phyloP scores from a whole-genome alignment of 805 yeast genomes.

The Priceomyces fermenticarens region DNA sequence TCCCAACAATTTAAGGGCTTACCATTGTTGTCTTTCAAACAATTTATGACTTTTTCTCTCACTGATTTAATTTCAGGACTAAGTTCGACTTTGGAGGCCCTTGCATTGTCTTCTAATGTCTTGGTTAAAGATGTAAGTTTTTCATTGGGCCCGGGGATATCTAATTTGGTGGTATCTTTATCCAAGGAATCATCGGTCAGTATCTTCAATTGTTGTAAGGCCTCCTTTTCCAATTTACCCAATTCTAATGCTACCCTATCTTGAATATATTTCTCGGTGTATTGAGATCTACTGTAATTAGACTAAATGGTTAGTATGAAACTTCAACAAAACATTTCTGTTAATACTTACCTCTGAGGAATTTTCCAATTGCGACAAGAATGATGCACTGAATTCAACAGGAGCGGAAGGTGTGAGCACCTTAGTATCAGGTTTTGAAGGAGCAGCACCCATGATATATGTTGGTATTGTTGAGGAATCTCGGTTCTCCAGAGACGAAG shows the following conservation, averaged over 20 bases:
- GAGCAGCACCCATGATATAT: slow-evolving; percentile 51
- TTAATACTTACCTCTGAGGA: slow-evolving; percentile 47
- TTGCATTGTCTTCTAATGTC: slow-evolving; percentile 31
- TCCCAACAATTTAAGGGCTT: slow-evolving; percentile 80
- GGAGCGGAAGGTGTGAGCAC: slow-evolving; percentile 67
- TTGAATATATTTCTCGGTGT: slow-evolving; percentile 63
- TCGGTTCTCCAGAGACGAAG: neutral
- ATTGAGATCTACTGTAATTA: slow-evolving; percentile 68
- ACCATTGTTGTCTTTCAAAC: slow-evolving; percentile 61
- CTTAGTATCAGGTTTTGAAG: slow-evolving; percentile 63
- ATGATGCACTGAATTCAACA: slow-evolving; percentile 62
- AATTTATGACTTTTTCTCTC: slow-evolving; percentile 50
- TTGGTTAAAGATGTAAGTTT: slow-evolving; percentile 38
- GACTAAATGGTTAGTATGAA: slow-evolving; percentile 27
- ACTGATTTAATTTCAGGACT: slow-evolving; percentile 41
- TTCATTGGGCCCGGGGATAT: slow-evolving; percentile 34
- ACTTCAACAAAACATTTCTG: neutral
- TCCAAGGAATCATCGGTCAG: slow-evolving; percentile 44
- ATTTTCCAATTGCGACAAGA: slow-evolving; percentile 59
- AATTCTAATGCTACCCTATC: slow-evolving; percentile 61
- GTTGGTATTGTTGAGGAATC: neutral
- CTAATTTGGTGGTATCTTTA: slow-evolving; percentile 24
- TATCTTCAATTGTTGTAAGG: slow-evolving; percentile 49
- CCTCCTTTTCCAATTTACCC: slow-evolving; percentile 49
- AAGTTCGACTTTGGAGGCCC: slow-evolving; percentile 29